phyloP scores from a whole-genome alignment of 2,329 filamentous ascomycete species.

The Gnomoniopsis sp. region DNA sequence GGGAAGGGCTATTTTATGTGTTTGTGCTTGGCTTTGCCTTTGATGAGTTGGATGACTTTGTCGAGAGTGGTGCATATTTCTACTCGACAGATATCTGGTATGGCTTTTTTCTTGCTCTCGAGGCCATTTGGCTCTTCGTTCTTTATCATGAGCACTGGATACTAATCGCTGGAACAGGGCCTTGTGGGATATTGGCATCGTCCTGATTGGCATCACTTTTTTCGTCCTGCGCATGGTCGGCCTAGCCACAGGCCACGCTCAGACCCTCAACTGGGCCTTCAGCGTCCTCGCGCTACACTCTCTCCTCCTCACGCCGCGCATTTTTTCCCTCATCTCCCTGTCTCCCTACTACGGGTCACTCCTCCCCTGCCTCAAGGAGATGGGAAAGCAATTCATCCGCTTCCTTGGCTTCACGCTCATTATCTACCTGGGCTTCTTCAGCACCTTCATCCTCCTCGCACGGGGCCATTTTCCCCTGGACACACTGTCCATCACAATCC shows the following conservation, averaged over 20 bases:
- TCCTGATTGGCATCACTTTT: conserved; percentile 39
- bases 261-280: conserved; percentile 5
- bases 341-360: conserved; percentile 11
- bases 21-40: conserved; percentile 6
- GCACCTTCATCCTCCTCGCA: conserved; percentile 9
- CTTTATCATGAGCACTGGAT: neutral
- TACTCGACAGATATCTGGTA: conserved; percentile 14
- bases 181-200: conserved; percentile 12
- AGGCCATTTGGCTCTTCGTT: neutral
- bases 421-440: conserved; percentile 14
- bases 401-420: conserved; percentile 13
- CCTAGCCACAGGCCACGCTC: conserved; percentile 1
- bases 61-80: conserved; percentile 11
- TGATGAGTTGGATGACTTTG: conserved; percentile 13
- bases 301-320: conserved; percentile 6
- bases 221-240: conserved; percentile 29
- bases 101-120: neutral
- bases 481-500: conserved; percentile 7
- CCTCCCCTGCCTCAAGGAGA: conserved; percentile 10
- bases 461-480: conserved; percentile 7
- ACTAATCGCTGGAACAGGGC: neutral
- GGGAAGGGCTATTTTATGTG: conserved; percentile 9
- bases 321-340: conserved; percentile 11
- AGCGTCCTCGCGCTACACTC: conserved; percentile 11
- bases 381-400: conserved; percentile 15